Conservation (phyloP, 345 rosid species). For the Brassica carinata region DNA sequence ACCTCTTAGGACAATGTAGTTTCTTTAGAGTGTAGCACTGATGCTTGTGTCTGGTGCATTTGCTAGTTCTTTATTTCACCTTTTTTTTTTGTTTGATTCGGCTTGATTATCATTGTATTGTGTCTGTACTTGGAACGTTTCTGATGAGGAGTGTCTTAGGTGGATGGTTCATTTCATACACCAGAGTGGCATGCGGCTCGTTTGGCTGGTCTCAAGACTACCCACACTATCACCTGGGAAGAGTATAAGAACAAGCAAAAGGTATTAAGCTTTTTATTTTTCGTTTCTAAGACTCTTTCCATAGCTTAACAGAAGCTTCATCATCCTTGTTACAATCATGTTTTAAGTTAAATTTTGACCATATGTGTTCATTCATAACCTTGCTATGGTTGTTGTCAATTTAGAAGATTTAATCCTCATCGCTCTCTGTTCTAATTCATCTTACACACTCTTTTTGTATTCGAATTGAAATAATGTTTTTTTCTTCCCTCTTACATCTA, state of each 20-base stretch:
- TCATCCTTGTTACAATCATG: background rate
- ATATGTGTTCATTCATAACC: background rate
- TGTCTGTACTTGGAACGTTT: constrained; percentile 49
- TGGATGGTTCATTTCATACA: constrained; percentile 99
- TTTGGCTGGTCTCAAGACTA: constrained; percentile 91
- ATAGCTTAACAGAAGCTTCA: background rate
- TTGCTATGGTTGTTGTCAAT: background rate
- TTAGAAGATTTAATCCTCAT: constrained; percentile 1
- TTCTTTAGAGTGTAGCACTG: constrained; percentile 1
- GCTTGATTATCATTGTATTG: background rate
- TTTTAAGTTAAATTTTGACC: background rate
- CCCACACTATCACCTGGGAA: constrained; percentile 92
- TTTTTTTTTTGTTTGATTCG: background rate
- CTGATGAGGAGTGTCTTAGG: constrained; percentile 97
- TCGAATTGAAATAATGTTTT: background rate
- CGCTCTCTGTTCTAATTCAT: constrained; percentile 1
- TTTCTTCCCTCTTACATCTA: background rate
- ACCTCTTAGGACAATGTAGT: background rate
- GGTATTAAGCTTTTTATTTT: background rate
- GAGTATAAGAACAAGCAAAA: constrained; percentile 85
- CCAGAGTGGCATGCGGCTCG: constrained; percentile 99
- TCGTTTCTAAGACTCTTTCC: background rate
- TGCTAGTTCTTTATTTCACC: background rate
- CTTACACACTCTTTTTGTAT: background rate
- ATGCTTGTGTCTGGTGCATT: background rate